A percentile compares a stretch with the other conserved stretches of the same genome.
These are phyloP conservation scores for Stromatinia cepivora DNA, from an alignment of 2,329 filamentous ascomycete species.

Conservation along the genomic window DNA sequence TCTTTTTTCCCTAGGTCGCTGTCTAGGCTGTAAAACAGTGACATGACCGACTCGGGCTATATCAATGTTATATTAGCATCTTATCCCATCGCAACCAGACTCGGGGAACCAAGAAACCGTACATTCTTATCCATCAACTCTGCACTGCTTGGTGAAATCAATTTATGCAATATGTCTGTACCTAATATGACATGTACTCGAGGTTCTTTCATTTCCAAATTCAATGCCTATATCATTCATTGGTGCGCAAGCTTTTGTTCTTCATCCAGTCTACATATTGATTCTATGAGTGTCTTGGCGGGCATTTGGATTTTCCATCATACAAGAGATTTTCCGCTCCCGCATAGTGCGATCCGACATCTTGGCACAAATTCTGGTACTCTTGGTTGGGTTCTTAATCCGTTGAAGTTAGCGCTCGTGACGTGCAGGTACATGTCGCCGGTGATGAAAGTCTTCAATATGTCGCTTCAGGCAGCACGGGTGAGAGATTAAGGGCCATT, in stretches of 20 bases:
- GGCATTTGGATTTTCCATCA: neutral
- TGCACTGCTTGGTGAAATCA: conserved; percentile 15
- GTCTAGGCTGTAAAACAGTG: conserved; percentile 21
- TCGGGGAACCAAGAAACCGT: neutral
- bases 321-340: neutral
- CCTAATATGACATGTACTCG: neutral
- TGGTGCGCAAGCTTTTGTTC: neutral
- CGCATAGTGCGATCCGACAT: neutral
- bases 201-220: neutral
- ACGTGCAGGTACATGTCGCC: neutral
- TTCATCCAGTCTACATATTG: neutral
- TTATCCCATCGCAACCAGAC: neutral
- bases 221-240: conserved; percentile 4
- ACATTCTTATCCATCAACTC: conserved; percentile 30
- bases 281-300: neutral
- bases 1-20: conserved; percentile 22
- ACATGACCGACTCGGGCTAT: conserved; percentile 30
- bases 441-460: neutral
- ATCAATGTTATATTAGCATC: conserved; percentile 8
- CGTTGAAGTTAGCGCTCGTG: neutral
- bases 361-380: neutral
- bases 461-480: neutral
- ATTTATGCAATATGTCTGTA: neutral
- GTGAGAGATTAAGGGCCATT: neutral
- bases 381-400: neutral